Evolutionary conservation across 2,329 filamentous ascomycete species (phyloP).

Genomic region (Beauveria sp.): DNA sequence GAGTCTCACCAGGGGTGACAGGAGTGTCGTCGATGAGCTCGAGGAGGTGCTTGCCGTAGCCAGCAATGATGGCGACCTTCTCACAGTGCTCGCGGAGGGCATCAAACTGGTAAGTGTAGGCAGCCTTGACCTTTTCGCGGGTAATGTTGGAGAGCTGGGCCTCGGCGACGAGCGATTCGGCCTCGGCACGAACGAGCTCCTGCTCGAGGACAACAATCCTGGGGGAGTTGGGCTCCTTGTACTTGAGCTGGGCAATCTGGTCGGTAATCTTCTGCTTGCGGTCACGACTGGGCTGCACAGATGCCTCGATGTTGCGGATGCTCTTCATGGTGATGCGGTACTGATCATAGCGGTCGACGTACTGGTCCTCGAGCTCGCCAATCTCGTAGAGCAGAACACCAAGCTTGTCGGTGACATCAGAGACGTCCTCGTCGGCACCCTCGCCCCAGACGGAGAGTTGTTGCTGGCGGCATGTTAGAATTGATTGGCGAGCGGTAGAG

Average conservation of each 20-base stretch:
- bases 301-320: slow-evolving; percentile 97
- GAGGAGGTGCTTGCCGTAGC: slow-evolving; percentile 95
- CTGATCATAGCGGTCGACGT: slow-evolving; percentile 97
- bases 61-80: slow-evolving; percentile 95
- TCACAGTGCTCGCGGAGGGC: slow-evolving; percentile 95
- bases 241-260: slow-evolving; percentile 97
- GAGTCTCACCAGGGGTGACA: slow-evolving; percentile 93
- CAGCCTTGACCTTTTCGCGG: slow-evolving; percentile 97
- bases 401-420: slow-evolving; percentile 97
- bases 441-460: slow-evolving; percentile 99
- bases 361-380: slow-evolving; percentile 95
- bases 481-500: not conserved
- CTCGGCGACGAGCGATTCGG: slow-evolving; percentile 96
- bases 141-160: slow-evolving; percentile 99
- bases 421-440: slow-evolving; percentile 91
- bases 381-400: slow-evolving; percentile 98
- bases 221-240: slow-evolving; percentile 98
- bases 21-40: slow-evolving; percentile 95
- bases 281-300: slow-evolving; percentile 94
- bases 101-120: slow-evolving; percentile 97
- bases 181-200: slow-evolving; percentile 95
- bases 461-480: slow-evolving; percentile 53
- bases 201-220: slow-evolving; percentile 97
- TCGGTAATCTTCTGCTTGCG: slow-evolving; percentile 99
- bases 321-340: slow-evolving; percentile 99